A percentile compares a stretch with the other conserved stretches of the same genome.
phyloP scores from a whole-genome alignment of 2,329 filamentous ascomycete genomes.

The Cercospora janseana region DNA sequence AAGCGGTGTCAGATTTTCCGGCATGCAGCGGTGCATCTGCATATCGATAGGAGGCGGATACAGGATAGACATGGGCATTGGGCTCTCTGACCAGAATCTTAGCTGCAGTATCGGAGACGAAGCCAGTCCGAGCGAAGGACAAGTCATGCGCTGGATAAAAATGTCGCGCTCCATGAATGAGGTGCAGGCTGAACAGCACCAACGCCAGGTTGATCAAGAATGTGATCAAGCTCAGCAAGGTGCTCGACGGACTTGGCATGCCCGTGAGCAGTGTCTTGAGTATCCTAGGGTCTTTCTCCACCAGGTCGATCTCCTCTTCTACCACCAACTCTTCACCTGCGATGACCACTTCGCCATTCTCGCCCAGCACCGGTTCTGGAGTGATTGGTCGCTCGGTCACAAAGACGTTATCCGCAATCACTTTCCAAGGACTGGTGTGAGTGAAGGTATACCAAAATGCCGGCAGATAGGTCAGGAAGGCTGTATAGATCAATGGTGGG shows the following conservation, averaged over 20 bases:
- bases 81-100: conserved; percentile 84
- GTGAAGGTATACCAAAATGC: conserved; percentile 38
- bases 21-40: conserved; percentile 31
- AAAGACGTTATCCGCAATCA: conserved; percentile 38
- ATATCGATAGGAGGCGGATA: conserved; percentile 64
- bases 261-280: conserved; percentile 71
- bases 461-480: conserved; percentile 48
- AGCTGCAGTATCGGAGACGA: conserved; percentile 76
- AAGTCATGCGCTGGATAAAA: conserved; percentile 71
- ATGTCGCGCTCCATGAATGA: conserved; percentile 70
- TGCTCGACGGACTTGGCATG: conserved; percentile 68
- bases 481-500: conserved; percentile 38
- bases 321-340: conserved; percentile 57
- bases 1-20: conserved; percentile 53
- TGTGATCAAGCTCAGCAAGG: conserved; percentile 57
- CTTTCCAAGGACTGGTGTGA: conserved; percentile 34
- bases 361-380: conserved; percentile 28
- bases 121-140: conserved; percentile 82
- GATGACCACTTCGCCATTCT: conserved; percentile 37
- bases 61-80: conserved; percentile 67
- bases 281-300: conserved; percentile 56
- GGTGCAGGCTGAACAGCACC: conserved; percentile 69
- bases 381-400: conserved; percentile 44
- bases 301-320: conserved; percentile 60
- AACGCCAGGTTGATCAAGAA: conserved; percentile 67